A percentile compares a stretch with the other conserved stretches of the same genome.
These are phyloP conservation scores for Rhodocollybia butyracea DNA, from an alignment of 768 basidiomycete species.

Conservation along the genomic window DNA sequence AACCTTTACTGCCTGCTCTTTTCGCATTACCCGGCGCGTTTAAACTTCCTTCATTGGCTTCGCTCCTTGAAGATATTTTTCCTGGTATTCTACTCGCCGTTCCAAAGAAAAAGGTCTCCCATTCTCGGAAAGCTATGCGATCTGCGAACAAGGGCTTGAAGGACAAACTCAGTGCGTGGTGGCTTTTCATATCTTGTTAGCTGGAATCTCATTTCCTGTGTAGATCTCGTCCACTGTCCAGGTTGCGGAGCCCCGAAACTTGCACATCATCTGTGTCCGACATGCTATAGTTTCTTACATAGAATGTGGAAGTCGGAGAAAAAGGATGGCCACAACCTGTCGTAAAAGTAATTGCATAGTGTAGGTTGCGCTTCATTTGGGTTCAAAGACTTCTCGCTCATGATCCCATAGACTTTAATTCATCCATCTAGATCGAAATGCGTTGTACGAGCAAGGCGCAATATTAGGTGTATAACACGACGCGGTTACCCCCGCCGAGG, in stretches of 20 bases:
- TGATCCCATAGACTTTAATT: too few relatives aligned
- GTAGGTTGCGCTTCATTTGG: not conserved
- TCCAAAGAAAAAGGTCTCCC: conserved; percentile 91
- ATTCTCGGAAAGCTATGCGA: conserved; percentile 94
- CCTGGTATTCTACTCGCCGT: conserved; percentile 89
- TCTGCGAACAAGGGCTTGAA: conserved; percentile 92
- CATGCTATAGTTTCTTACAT: conserved; percentile 72
- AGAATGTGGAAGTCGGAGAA: conserved; percentile 57
- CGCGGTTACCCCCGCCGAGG: too few relatives aligned
- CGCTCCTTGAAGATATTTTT: conserved; percentile 54
- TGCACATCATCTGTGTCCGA: conserved; percentile 82
- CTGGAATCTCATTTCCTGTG: not conserved
- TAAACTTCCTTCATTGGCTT: conserved; percentile 19
- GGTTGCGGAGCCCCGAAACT: conserved; percentile 87
- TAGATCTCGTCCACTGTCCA: conserved; percentile 90
- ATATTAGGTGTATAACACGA: too few relatives aligned
- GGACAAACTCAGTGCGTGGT: conserved; percentile 79
- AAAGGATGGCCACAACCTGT: conserved; percentile 30
- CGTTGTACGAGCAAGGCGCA: too few relatives aligned
- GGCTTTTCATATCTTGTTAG: conserved; percentile 1
- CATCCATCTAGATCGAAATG: too few relatives aligned
- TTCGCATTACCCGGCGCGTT: conserved; percentile 41
- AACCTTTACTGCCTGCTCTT: conserved; percentile 10
- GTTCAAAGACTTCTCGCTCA: too few relatives aligned
- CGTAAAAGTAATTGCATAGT: conserved; percentile 20